Conservation (phyloP, 192 early-diverging fungal genomes). For the Coemansia sp. region DNA sequence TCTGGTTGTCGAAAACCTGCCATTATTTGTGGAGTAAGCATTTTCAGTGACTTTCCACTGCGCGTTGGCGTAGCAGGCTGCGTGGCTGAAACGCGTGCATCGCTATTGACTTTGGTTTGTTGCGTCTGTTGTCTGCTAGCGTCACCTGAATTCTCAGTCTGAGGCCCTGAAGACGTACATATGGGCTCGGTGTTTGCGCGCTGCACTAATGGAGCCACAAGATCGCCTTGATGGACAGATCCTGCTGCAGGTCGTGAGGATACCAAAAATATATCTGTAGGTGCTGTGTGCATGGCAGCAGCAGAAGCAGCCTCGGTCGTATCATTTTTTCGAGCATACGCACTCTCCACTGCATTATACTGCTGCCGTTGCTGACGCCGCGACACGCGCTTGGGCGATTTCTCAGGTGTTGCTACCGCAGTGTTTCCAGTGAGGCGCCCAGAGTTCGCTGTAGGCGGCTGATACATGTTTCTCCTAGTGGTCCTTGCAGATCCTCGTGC, state of each 20-base stretch:
- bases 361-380: conserved; percentile 1
- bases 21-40: conserved; percentile 48
- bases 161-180: conserved; percentile 4
- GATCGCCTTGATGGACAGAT: background rate
- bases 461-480: conserved; percentile 1
- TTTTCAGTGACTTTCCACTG: conserved; percentile 41
- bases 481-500: background rate
- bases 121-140: background rate
- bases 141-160: background rate
- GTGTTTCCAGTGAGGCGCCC: conserved; percentile 34
- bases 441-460: conserved; percentile 12
- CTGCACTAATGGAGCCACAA: conserved; percentile 1
- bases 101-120: background rate
- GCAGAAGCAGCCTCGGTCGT: background rate
- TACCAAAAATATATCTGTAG: too few species aligned
- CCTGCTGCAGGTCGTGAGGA: background rate
- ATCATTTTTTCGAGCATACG: too few species aligned
- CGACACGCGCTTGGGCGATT: conserved; percentile 20
- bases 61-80: conserved; percentile 33
- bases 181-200: conserved; percentile 49
- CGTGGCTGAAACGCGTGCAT: conserved; percentile 9
- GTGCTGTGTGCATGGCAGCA: background rate
- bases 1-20: conserved; percentile 37
- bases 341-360: background rate
- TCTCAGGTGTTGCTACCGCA: conserved; percentile 41